Conservation (phyloP, 2,329 filamentous ascomycete species). For the Rhinocladiella mackenziei region DNA sequence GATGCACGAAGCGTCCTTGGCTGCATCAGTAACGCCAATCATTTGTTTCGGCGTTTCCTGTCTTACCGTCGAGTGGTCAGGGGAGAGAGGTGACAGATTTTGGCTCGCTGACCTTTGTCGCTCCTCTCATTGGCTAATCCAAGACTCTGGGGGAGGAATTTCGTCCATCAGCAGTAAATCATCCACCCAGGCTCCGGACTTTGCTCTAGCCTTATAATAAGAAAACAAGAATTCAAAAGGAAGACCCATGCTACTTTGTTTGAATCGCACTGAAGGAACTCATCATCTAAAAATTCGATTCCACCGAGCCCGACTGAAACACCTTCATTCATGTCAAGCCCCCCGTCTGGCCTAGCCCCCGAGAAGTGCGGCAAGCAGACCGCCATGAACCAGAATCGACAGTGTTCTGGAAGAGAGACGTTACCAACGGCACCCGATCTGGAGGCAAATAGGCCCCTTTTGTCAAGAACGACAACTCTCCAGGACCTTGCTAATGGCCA, state of each 20-base stretch:
- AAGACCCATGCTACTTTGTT: too few relatives aligned
- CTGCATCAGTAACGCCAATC: too few relatives aligned
- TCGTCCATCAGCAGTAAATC: not conserved
- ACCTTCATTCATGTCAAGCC: too few relatives aligned
- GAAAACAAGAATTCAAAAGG: too few relatives aligned
- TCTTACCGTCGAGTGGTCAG: not conserved
- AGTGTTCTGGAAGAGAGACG: slow-evolving; percentile 10
- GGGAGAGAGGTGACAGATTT: not conserved
- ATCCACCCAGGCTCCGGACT: not conserved
- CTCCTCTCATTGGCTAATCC: slow-evolving; percentile 10
- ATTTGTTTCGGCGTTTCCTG: too few relatives aligned
- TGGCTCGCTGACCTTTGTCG: slow-evolving; percentile 11
- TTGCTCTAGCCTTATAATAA: too few relatives aligned
- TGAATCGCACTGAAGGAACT: too few relatives aligned
- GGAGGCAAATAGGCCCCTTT: slow-evolving; percentile 19
- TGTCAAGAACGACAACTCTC: slow-evolving; percentile 21
- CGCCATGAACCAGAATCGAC: not conserved
- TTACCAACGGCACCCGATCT: slow-evolving; percentile 22
- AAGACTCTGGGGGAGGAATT: not conserved
- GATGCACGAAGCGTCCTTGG: too few relatives aligned
- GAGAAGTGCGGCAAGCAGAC: slow-evolving; percentile 2
- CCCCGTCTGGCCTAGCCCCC: too few relatives aligned
- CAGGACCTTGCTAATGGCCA: slow-evolving; percentile 3
- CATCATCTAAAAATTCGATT: too few relatives aligned
- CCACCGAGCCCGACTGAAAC: too few relatives aligned